phyloP scores from a whole-genome alignment of 225 moss, liverwort and hornwort species.

The Straminergon stramineum region DNA sequence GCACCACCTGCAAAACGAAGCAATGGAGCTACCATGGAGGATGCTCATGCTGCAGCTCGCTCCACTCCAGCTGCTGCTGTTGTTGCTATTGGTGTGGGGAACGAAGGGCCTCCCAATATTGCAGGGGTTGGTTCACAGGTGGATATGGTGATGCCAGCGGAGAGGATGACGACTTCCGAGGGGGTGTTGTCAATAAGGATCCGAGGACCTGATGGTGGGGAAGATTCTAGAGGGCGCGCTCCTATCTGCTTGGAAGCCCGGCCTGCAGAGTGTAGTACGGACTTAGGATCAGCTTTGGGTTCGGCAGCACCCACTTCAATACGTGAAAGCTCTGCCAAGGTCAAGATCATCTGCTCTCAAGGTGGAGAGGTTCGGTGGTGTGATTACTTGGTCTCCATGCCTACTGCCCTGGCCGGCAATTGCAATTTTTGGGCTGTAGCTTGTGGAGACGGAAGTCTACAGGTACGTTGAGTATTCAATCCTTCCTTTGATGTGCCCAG shows the following conservation, averaged over 20 bases:
- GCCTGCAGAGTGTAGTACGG: conserved; percentile 43
- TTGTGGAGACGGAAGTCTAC: conserved; percentile 75
- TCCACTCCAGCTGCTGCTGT: conserved; percentile 17
- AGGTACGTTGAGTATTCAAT: conserved; percentile 6
- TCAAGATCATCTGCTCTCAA: conserved; percentile 81
- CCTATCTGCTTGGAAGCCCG: conserved; percentile 85
- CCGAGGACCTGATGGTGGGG: conserved; percentile 30
- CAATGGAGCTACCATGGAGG: conserved; percentile 30
- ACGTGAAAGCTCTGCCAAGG: conserved; percentile 52
- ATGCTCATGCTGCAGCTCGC: conserved; percentile 27
- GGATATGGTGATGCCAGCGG: conserved; percentile 50
- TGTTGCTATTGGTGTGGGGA: conserved; percentile 35
- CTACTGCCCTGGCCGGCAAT: conserved; percentile 76
- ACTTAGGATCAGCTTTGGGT: conserved; percentile 29
- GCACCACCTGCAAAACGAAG: conserved; percentile 41
- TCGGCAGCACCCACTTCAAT: conserved; percentile 29
- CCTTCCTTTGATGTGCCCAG: not conserved
- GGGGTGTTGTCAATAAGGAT: conserved; percentile 70
- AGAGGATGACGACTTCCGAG: conserved; percentile 37
- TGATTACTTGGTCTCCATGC: conserved; percentile 70
- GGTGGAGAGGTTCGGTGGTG: conserved; percentile 90
- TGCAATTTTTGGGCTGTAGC: conserved; percentile 88
- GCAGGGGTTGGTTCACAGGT: conserved; percentile 17
- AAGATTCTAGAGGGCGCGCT: conserved; percentile 20
- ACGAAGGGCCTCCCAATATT: conserved; percentile 24